phyloP scores from a whole-genome alignment of 805 yeast species.

The Hanseniaspora mollemarum region DNA sequence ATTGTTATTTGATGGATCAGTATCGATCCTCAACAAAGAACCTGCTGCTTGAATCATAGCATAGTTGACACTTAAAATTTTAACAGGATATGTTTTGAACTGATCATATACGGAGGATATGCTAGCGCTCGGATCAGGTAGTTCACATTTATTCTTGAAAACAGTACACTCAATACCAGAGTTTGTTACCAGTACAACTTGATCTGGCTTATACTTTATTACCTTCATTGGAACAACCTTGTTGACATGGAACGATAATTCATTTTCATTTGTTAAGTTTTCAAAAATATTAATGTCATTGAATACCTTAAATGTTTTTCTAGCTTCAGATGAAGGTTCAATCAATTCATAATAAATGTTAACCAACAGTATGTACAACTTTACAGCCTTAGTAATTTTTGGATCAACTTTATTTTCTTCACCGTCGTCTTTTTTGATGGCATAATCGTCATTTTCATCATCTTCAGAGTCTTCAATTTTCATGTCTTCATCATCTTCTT shows the following conservation, averaged over 20 bases:
- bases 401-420: slow-evolving; percentile 42
- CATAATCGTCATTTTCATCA: slow-evolving; percentile 35
- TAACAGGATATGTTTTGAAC: slow-evolving; percentile 84
- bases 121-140: slow-evolving; percentile 20
- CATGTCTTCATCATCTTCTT: neutral
- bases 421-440: slow-evolving; percentile 63
- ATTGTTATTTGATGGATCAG: slow-evolving; percentile 36
- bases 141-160: slow-evolving; percentile 31
- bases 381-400: slow-evolving; percentile 65
- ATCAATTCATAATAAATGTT: slow-evolving; percentile 54
- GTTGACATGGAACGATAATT: slow-evolving; percentile 55
- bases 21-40: slow-evolving; percentile 55
- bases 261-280: slow-evolving; percentile 78
- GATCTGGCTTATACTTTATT: slow-evolving; percentile 33
- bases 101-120: slow-evolving; percentile 37
- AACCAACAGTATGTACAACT: slow-evolving; percentile 21
- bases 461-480: slow-evolving; percentile 25
- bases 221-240: slow-evolving; percentile 69
- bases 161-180: slow-evolving; percentile 55
- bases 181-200: slow-evolving; percentile 38
- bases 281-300: slow-evolving; percentile 67
- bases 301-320: slow-evolving; percentile 58
- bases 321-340: slow-evolving; percentile 74
- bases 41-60: slow-evolving; percentile 63
- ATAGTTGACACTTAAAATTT: slow-evolving; percentile 57